Percentiles rank a stretch among this genome's conserved stretches.
Evolutionary conservation across 305 asterid species (phyloP).

Genomic region (Stenogyne calaminthoides): DNA sequence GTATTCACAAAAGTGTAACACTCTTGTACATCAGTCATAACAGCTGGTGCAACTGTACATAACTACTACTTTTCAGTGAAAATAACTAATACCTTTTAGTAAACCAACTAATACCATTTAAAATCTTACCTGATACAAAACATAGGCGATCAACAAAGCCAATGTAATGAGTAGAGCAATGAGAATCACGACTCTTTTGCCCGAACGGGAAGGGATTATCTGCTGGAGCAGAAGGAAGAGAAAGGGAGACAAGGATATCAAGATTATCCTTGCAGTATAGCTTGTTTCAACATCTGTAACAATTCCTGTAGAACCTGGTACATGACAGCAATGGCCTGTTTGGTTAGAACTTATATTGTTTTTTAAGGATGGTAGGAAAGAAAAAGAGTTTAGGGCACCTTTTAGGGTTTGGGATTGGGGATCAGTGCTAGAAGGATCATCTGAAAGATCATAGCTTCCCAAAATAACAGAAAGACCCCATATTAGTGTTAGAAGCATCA

Average conservation of each 20-base stretch:
- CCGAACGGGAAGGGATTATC: conserved; percentile 30
- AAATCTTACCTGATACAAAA: conserved; percentile 52
- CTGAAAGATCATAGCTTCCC: conserved; percentile 47
- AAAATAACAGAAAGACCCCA: conserved; percentile 49
- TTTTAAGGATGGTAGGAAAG: background rate
- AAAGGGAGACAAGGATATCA: conserved; percentile 52
- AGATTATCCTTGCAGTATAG: conserved; percentile 59
- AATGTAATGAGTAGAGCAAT: conserved; percentile 55
- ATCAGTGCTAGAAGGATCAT: background rate
- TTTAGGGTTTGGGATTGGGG: conserved; percentile 14
- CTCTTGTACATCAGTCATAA: background rate
- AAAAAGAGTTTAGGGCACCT: conserved; percentile 19
- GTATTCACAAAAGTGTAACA: background rate
- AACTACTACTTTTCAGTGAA: too few species aligned
- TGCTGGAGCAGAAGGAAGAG: conserved; percentile 42
- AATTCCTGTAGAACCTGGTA: conserved; percentile 45
- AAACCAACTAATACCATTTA: too few species aligned
- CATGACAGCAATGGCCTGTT: background rate
- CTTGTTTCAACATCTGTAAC: conserved; percentile 60
- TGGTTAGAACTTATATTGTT: background rate
- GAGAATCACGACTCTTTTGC: conserved; percentile 42
- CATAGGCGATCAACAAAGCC: conserved; percentile 40
- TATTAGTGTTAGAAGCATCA: conserved; percentile 44
- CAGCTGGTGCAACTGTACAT: too few species aligned
- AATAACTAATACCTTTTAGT: too few species aligned